These are phyloP conservation scores for Falciphora oryzae DNA, from an alignment of 2,329 filamentous ascomycete genomes.

Conservation along the genomic window DNA sequence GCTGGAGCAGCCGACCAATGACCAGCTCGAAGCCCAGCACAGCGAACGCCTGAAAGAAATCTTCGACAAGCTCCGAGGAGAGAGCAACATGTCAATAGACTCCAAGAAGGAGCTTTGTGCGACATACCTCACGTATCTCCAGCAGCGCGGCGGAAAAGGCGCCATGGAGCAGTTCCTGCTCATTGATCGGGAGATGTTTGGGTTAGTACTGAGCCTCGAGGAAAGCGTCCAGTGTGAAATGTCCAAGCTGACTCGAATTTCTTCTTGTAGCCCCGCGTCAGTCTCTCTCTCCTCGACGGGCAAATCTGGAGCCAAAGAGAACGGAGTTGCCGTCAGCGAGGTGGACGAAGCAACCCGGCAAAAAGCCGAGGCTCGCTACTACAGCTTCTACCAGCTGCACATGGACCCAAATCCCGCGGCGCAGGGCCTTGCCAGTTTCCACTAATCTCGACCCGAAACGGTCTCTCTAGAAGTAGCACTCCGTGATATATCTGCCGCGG, in stretches of 20 bases:
- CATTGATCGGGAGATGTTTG: constrained; percentile 82
- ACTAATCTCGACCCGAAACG: constrained; percentile 20
- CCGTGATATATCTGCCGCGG: neutral
- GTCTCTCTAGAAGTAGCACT: neutral
- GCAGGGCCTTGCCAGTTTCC: constrained; percentile 46
- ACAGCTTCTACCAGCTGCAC: constrained; percentile 48
- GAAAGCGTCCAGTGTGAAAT: neutral
- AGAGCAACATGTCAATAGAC: constrained; percentile 61
- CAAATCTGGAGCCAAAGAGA: constrained; percentile 38
- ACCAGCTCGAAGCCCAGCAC: constrained; percentile 57
- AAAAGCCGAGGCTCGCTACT: constrained; percentile 46
- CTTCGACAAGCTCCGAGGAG: constrained; percentile 66
- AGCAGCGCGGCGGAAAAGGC: constrained; percentile 75
- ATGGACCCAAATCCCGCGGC: constrained; percentile 39
- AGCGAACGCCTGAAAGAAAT: constrained; percentile 74
- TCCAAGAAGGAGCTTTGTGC: constrained; percentile 71
- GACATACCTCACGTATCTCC: constrained; percentile 75
- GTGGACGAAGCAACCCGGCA: constrained; percentile 45
- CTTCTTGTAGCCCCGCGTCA: constrained; percentile 36
- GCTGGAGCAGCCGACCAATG: constrained; percentile 68
- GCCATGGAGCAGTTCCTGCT: constrained; percentile 80
- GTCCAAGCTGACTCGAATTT: constrained; percentile 12
- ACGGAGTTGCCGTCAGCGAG: constrained; percentile 34
- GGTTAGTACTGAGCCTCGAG: constrained; percentile 42
- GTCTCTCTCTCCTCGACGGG: constrained; percentile 30